These are phyloP conservation scores for Aaosphaeria pasadenensis DNA, from an alignment of 2,329 filamentous ascomycete genomes.

Conservation along the genomic window DNA sequence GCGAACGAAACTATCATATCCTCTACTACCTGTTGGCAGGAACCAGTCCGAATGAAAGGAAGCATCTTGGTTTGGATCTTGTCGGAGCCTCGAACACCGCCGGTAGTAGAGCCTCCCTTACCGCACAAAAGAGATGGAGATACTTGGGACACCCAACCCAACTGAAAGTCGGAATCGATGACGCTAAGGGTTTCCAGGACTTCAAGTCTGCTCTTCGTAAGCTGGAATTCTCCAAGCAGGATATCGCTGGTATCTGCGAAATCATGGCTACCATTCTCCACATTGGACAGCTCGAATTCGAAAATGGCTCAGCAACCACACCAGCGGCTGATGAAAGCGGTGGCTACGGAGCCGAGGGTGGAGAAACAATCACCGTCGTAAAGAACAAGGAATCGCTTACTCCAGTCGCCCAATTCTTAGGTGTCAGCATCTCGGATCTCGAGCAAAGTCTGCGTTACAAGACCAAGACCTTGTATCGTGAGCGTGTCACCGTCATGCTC, in stretches of 20 bases:
- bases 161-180: conserved; percentile 94
- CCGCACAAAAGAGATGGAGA: conserved; percentile 81
- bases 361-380: conserved; percentile 78
- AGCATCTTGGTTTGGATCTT: conserved; percentile 69
- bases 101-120: conserved; percentile 54
- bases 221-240: conserved; percentile 86
- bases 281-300: conserved; percentile 94
- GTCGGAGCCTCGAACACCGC: conserved; percentile 52
- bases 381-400: conserved; percentile 88
- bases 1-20: conserved; percentile 94
- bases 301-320: conserved; percentile 74
- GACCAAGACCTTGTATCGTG: conserved; percentile 92
- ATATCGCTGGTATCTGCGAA: conserved; percentile 97
- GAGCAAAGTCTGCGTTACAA: conserved; percentile 91
- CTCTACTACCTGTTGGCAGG: conserved; percentile 94
- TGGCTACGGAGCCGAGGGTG: conserved; percentile 93
- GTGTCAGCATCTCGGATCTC: conserved; percentile 74
- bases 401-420: conserved; percentile 91
- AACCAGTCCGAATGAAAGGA: conserved; percentile 85
- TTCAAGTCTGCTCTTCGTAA: conserved; percentile 96
- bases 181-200: conserved; percentile 90
- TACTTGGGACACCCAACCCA: conserved; percentile 96
- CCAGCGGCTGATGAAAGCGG: conserved; percentile 86
- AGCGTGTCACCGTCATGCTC: conserved; percentile 98
- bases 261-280: conserved; percentile 92